Percentiles rank a stretch among this genome's conserved stretches.
Conservation (phyloP, 345 rosid genomes). For the Odontarrhena argentea region DNA sequence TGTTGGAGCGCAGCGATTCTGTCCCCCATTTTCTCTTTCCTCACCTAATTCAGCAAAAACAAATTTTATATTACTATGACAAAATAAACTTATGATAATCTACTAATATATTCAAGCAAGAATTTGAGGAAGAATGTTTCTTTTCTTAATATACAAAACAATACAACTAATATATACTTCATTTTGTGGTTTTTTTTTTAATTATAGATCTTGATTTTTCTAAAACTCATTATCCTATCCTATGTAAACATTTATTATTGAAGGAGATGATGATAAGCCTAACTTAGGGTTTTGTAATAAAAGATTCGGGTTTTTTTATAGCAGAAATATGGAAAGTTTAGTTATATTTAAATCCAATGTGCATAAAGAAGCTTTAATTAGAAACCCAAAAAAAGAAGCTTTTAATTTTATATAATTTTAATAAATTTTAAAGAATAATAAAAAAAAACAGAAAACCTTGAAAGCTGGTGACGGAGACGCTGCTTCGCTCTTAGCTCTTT, state of each 20-base stretch:
- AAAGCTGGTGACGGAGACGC: conserved; percentile 81
- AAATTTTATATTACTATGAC: not conserved
- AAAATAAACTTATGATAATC: conserved; percentile 4
- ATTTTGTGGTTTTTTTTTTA: not conserved
- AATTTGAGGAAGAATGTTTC: conserved; percentile 31
- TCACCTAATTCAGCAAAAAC: conserved; percentile 61
- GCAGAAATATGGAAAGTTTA: conserved; percentile 29
- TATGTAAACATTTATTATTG: too few species aligned
- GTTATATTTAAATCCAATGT: conserved; percentile 30
- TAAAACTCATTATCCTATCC: not conserved
- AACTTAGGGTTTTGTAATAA: conserved; percentile 16
- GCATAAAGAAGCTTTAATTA: conserved; percentile 37
- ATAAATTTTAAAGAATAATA: not conserved
- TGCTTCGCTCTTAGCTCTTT: conserved; percentile 78
- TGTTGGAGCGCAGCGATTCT: conserved; percentile 99
- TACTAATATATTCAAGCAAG: conserved; percentile 23
- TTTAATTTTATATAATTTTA: conserved; percentile 5
- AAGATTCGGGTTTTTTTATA: conserved; percentile 22
- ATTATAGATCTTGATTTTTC: not conserved
- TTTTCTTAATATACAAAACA: conserved; percentile 7
- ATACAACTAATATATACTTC: not conserved
- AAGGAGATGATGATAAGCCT: conserved; percentile 14
- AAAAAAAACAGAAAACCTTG: conserved; percentile 60
- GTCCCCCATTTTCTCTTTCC: conserved; percentile 99
- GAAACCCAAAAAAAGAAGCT: conserved; percentile 32